Conservation (phyloP, 306 rosid genomes). For the Lagenaria siceraria region DNA sequence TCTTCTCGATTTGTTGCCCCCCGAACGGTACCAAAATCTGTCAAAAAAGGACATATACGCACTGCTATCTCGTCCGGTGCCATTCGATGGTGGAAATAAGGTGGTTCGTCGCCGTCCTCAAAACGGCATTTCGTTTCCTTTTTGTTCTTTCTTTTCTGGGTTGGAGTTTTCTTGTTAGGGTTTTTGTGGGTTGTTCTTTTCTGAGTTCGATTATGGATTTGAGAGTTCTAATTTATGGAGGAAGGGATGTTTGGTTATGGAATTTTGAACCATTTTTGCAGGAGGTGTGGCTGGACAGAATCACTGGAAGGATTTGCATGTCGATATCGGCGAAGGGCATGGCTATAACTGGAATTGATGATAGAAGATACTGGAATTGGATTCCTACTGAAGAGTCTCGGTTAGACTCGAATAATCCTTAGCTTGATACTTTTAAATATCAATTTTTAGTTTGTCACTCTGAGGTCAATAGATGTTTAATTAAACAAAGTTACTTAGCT, state of each 20-base stretch:
- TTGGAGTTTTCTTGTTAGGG: background rate
- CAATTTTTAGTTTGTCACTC: background rate
- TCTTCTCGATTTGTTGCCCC: constrained; percentile 53
- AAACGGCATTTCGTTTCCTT: constrained; percentile 1
- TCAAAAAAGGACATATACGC: constrained; percentile 71
- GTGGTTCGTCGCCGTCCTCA: constrained; percentile 29
- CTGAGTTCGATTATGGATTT: background rate
- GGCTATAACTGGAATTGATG: constrained; percentile 82
- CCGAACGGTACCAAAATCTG: constrained; percentile 35
- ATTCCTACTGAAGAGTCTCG: constrained; percentile 89
- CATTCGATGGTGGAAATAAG: constrained; percentile 60
- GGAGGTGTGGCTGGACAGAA: constrained; percentile 79
- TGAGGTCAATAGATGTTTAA: background rate
- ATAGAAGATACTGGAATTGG: constrained; percentile 90
- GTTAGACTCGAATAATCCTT: constrained; percentile 18
- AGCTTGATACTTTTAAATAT: background rate
- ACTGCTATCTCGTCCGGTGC: constrained; percentile 50
- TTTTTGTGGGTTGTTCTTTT: background rate
- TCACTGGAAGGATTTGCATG: constrained; percentile 54
- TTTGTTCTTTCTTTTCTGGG: background rate
- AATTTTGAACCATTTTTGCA: constrained; percentile 20
- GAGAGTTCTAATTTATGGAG: background rate
- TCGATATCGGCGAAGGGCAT: constrained; percentile 64
- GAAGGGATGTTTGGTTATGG: background rate
- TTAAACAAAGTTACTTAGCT: background rate